Evolutionary conservation across 352 stramenopile genomes (phyloP), one percentile per base, ranked within the genome.

Genomic region (Globisporangium viniferum): DNA sequence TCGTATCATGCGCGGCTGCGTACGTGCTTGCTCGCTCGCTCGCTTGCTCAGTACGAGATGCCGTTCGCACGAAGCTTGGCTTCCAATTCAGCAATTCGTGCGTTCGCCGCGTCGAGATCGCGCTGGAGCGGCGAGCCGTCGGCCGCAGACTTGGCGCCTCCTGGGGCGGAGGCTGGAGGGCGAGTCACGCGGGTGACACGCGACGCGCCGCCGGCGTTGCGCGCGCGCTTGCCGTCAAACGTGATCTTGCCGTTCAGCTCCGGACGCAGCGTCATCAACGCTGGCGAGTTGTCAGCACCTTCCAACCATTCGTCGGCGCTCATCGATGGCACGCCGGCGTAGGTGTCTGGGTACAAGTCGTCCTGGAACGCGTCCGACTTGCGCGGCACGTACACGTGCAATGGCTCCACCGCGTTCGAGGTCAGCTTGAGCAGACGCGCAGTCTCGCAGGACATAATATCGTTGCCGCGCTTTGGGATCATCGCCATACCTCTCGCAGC

Each of bases 281-380:
- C 81, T 5, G 97, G 97, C 15, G 81, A 79, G 76, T 98, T 99
- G 61, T 98, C 95, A 7, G 91, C 93, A 70, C 97, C 98, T 36
- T 80, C 83, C 44, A 98, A 41, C 97, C 97, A 99, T 70, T 99
- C 94, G 62, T 98, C 95, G 20, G 93, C 96, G 20, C 84, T 95
- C 85, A 99, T 97, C 20, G 97, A 97, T 49, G 97, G 92, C 66
- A 97, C 89, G 58, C 90, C 86, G n/a, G 96, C 89, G 58, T 97
- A 98, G 59, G 90, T 97, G 77, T 99, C 94, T 22, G 98, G 98
- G 84, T 98, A 99, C 75, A 99, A 98, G 78, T 99, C 98, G 72
- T 99, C 94, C 84, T 99, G 98, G 86, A 99, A 99, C 29, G 94
- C 95, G 73, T 99, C 98, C 68, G 93, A 98, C 83, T 99, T 99